Percentiles rank a stretch among this genome's conserved stretches.
These are phyloP conservation scores for Cyberlindnera misumaiensis DNA, from an alignment of 805 yeast genomes.

Conservation along the genomic window DNA sequence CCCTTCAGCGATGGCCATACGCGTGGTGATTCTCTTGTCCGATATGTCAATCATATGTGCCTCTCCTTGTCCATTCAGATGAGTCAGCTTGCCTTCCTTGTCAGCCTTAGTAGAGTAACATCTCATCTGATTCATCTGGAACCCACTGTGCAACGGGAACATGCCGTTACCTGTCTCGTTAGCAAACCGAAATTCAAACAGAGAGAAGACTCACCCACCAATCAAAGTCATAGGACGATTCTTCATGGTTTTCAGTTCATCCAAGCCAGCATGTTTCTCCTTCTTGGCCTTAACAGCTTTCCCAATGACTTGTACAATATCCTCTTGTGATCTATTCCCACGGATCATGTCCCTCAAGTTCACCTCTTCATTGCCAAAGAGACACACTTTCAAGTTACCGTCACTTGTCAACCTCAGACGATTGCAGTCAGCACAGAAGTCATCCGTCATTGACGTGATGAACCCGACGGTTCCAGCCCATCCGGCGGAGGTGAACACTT, in stretches of 20 bases:
- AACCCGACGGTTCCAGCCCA: conserved; percentile 42
- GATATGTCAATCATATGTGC: conserved; percentile 44
- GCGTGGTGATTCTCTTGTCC: conserved; percentile 31
- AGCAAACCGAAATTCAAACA: background rate
- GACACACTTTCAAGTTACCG: conserved; percentile 48
- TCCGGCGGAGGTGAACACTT: conserved; percentile 35
- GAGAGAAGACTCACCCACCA: conserved; percentile 36
- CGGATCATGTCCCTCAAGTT: conserved; percentile 40
- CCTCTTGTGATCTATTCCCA: conserved; percentile 27
- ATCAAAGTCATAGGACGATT: conserved; percentile 52
- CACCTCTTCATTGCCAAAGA: conserved; percentile 46
- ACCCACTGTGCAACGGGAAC: no score
- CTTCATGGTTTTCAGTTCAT: conserved; percentile 36
- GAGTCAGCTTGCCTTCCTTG: conserved; percentile 25
- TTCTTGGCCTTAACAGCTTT: conserved; percentile 39
- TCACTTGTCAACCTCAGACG: conserved; percentile 44
- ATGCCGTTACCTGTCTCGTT: background rate
- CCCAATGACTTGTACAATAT: conserved; percentile 34
- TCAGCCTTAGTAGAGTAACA: background rate
- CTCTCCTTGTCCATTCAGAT: conserved; percentile 34
- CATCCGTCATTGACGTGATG: conserved; percentile 49
- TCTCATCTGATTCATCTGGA: background rate
- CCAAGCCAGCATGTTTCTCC: conserved; percentile 46
- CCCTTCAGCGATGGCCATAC: conserved; percentile 40
- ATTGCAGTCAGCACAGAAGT: conserved; percentile 47